These are phyloP conservation scores for Aethionema arabicum DNA, from an alignment of 345 rosid species.

Conservation along the genomic window DNA sequence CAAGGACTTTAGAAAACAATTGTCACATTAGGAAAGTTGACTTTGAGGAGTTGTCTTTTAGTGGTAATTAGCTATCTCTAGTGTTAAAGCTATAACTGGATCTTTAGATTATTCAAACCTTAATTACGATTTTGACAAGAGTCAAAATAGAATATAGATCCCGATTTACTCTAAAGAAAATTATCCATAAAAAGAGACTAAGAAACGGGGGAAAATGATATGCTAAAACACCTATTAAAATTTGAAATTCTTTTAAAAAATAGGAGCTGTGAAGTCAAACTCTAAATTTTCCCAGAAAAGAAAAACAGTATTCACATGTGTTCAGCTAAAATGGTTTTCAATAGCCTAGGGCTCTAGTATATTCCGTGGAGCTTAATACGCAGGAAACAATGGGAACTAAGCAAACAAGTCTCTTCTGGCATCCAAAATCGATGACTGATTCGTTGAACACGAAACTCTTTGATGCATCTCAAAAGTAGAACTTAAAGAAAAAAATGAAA, in stretches of 20 bases:
- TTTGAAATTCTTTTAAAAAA: too few relatives aligned
- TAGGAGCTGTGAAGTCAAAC: neutral
- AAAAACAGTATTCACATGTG: neutral
- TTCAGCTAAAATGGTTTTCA: neutral
- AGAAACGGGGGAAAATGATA: too few relatives aligned
- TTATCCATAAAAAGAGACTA: too few relatives aligned
- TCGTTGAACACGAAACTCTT: too few relatives aligned
- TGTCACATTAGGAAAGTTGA: neutral
- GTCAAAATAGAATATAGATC: too few relatives aligned
- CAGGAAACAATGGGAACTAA: neutral
- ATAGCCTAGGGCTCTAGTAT: neutral
- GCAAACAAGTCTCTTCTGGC: neutral
- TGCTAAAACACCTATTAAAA: too few relatives aligned
- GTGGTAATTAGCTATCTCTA: neutral
- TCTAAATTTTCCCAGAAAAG: neutral
- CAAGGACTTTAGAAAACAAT: neutral
- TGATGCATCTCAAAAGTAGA: neutral
- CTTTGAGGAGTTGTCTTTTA: neutral
- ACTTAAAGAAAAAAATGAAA: neutral
- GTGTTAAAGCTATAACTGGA: neutral
- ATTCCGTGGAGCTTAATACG: neutral
- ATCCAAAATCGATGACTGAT: too few relatives aligned
- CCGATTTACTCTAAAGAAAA: too few relatives aligned
- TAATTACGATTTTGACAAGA: too few relatives aligned
- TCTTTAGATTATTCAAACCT: neutral